These are phyloP conservation scores for Cryptococcus sp. DNA, from an alignment of 1,284 basidiomycete species.

Conservation along the genomic window DNA sequence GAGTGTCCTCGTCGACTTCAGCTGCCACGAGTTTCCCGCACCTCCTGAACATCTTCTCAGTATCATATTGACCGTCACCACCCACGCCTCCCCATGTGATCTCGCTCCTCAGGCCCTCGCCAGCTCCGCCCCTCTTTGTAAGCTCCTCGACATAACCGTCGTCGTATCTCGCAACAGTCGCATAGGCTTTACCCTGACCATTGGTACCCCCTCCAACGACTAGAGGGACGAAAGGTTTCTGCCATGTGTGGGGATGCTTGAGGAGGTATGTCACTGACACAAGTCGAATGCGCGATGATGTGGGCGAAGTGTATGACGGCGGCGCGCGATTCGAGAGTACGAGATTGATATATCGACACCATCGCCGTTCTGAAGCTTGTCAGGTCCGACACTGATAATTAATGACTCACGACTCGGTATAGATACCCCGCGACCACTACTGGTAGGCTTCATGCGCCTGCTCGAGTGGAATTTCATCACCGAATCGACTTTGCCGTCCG, in stretches of 20 bases:
- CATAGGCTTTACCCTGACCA: slow-evolving; percentile 63
- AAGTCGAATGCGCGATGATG: slow-evolving; percentile 27
- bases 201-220: slow-evolving; percentile 30
- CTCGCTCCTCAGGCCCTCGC: slow-evolving; percentile 37
- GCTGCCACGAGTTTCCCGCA: slow-evolving; percentile 65
- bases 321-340: slow-evolving; percentile 38
- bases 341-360: slow-evolving; percentile 45
- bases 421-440: slow-evolving; percentile 43
- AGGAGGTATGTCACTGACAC: slow-evolving; percentile 37
- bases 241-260: slow-evolving; percentile 35
- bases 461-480: slow-evolving; percentile 46
- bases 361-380: slow-evolving; percentile 31
- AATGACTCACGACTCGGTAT: slow-evolving; percentile 39
- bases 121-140: slow-evolving; percentile 60
- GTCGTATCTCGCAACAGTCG: slow-evolving; percentile 72
- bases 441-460: slow-evolving; percentile 45
- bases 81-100: slow-evolving; percentile 57
- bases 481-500: slow-evolving; percentile 40
- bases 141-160: slow-evolving; percentile 66
- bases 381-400: neutral
- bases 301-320: slow-evolving; percentile 22
- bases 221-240: slow-evolving; percentile 39
- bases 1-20: slow-evolving; percentile 48
- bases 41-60: slow-evolving; percentile 70
- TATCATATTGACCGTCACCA: slow-evolving; percentile 64